These are phyloP conservation scores for Trichoderma afroharzianum DNA, from an alignment of 2,329 filamentous ascomycete genomes.

Conservation along the genomic window DNA sequence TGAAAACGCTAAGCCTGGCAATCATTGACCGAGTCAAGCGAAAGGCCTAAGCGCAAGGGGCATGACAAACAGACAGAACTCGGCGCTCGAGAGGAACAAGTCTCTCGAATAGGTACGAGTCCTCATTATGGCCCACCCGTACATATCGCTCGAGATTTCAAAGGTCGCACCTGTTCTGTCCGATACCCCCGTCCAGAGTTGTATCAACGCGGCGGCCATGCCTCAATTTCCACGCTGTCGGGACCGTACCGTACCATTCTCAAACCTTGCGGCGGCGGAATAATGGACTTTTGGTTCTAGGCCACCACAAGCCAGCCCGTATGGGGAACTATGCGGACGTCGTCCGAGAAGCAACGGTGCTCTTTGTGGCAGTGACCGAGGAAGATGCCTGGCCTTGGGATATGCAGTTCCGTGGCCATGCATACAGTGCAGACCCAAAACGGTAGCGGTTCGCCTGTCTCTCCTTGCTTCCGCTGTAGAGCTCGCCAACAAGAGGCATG, in stretches of 20 bases:
- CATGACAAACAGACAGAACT: background rate
- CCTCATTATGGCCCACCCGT: background rate
- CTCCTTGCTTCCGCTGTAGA: conserved; percentile 5
- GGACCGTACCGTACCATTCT: background rate
- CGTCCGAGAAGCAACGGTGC: background rate
- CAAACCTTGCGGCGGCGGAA: conserved; percentile 6
- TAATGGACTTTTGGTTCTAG: conserved; percentile 3
- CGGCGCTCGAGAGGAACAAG: background rate
- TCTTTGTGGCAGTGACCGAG: background rate
- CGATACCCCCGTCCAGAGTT: background rate
- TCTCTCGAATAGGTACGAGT: background rate
- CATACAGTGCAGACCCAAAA: background rate
- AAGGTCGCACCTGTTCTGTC: background rate
- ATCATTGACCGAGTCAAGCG: background rate
- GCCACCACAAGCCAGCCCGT: background rate
- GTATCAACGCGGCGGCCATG: background rate
- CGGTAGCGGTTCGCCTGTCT: background rate
- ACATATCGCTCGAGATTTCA: background rate
- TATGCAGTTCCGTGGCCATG: background rate
- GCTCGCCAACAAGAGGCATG: background rate
- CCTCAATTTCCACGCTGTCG: conserved; percentile 16
- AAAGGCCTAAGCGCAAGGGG: background rate
- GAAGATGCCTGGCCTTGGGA: background rate
- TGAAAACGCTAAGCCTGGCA: background rate
- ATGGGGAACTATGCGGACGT: background rate